A percentile compares a stretch with the other conserved stretches of the same genome.
Evolutionary conservation across 441 rosid species (phyloP).

Genomic region (Kokia cookei): DNA sequence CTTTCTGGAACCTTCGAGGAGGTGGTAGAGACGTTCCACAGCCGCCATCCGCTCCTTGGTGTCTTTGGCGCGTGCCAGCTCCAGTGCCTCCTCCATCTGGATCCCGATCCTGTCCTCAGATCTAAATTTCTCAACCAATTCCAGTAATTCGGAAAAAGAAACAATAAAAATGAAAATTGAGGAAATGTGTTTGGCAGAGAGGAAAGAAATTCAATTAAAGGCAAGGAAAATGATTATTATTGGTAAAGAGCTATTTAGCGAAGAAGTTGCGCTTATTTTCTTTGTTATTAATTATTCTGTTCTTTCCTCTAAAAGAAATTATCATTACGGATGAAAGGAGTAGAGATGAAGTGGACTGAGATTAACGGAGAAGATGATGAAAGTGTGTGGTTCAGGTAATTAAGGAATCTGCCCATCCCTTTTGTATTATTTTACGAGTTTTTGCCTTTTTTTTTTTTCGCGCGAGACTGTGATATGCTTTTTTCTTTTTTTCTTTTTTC

Average conservation of each 20-base stretch:
- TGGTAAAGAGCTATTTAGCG: slow-evolving; percentile 21
- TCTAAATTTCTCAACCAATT: slow-evolving; percentile 23
- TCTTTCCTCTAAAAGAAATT: no score
- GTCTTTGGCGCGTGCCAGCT: slow-evolving; percentile 94
- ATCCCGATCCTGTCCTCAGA: slow-evolving; percentile 44
- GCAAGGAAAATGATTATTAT: slow-evolving; percentile 2
- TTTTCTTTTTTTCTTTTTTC: background rate
- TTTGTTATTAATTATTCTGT: background rate
- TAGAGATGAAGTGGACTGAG: slow-evolving; percentile 7
- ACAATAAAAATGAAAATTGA: background rate
- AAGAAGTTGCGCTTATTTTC: slow-evolving; percentile 23
- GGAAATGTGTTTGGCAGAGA: slow-evolving; percentile 3
- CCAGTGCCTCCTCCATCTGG: slow-evolving; percentile 91
- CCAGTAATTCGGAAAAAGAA: background rate
- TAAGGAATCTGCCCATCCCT: slow-evolving; percentile 5
- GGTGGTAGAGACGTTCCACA: slow-evolving; percentile 86
- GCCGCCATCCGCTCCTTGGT: slow-evolving; percentile 99
- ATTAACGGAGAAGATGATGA: slow-evolving; percentile 25
- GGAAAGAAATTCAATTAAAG: background rate
- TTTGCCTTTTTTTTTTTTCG: slow-evolving; percentile 2
- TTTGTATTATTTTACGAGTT: slow-evolving; percentile 10
- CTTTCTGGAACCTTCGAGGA: slow-evolving; percentile 83
- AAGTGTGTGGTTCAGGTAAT: slow-evolving; percentile 11
- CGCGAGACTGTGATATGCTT: background rate
- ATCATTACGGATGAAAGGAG: background rate